phyloP scores from a whole-genome alignment of 257 asterid genomes.

The Solanum arcanum region DNA sequence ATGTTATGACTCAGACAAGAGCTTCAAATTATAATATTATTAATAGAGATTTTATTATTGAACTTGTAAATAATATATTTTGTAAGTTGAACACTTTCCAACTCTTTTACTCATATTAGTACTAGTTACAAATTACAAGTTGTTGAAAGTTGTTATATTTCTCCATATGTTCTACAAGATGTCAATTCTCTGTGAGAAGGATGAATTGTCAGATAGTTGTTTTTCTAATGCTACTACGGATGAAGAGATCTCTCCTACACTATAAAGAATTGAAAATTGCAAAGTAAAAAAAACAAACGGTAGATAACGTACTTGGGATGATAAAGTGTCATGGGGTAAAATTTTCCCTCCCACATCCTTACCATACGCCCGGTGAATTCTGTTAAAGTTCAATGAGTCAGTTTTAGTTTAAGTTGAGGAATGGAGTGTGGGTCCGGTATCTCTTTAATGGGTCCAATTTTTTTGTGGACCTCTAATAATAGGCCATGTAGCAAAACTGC shows the following conservation, averaged over 20 bases:
- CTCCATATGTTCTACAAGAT: not conserved
- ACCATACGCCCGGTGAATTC: not conserved
- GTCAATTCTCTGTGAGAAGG: not conserved
- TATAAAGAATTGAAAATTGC: not conserved
- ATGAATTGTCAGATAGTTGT: not conserved
- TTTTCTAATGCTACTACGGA: not conserved
- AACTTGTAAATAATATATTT: too few species aligned
- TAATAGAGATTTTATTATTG: not conserved
- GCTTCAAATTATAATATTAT: not conserved
- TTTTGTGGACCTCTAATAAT: not conserved
- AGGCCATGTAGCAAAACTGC: not conserved
- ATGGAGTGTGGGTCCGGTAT: not conserved
- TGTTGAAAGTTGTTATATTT: not conserved
- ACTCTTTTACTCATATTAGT: not conserved
- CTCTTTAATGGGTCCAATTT: not conserved
- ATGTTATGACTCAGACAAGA: not conserved
- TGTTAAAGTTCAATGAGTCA: not conserved
- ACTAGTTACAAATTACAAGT: not conserved
- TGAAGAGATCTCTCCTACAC: not conserved
- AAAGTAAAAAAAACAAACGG: not conserved
- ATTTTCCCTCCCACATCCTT: not conserved
- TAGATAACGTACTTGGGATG: not conserved
- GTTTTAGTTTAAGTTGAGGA: not conserved
- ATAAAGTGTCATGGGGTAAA: not conserved
- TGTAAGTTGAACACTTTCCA: too few species aligned